A percentile compares a stretch with the other conserved stretches of the same genome.
Evolutionary conservation across 345 rosid genomes (phyloP).

Genomic region (Acer negundo): DNA sequence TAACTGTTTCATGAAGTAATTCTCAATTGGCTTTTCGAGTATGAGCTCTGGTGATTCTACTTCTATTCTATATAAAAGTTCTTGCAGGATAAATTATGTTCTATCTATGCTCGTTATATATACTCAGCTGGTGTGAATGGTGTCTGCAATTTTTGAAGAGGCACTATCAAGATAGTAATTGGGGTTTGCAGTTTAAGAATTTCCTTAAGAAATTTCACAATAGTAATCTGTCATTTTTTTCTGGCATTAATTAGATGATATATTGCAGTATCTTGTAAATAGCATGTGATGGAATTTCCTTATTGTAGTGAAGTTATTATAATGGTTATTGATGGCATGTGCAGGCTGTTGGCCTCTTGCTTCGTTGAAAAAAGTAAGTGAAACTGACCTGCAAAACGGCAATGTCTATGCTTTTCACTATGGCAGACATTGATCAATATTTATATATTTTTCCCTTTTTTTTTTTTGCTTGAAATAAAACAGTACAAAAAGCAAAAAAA

Average conservation of each 20-base stretch:
- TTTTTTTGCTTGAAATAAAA: too few relatives aligned
- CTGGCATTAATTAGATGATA: constrained; percentile 20
- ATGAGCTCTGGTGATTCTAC: background rate
- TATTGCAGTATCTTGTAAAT: constrained; percentile 2
- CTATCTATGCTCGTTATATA: constrained; percentile 19
- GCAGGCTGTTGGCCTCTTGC: background rate
- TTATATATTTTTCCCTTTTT: background rate
- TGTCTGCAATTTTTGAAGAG: constrained; percentile 38
- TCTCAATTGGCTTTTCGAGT: background rate
- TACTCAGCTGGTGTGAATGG: constrained; percentile 30
- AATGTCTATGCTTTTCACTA: background rate
- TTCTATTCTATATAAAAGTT: constrained; percentile 3
- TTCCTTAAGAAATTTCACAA: constrained; percentile 22
- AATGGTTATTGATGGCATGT: constrained; percentile 4
- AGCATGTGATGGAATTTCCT: constrained; percentile 17
- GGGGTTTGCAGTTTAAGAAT: constrained; percentile 31
- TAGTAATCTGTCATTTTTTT: constrained; percentile 22
- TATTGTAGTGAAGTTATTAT: constrained; percentile 2
- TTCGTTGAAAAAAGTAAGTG: background rate
- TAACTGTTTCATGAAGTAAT: background rate
- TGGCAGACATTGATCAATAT: background rate
- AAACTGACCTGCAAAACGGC: constrained; percentile 9
- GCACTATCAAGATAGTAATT: constrained; percentile 26
- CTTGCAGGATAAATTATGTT: constrained; percentile 18
- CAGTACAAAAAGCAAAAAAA: background rate